Evolutionary conservation across 2,329 filamentous ascomycete genomes (phyloP).

Genomic region (Beauveria sp.): DNA sequence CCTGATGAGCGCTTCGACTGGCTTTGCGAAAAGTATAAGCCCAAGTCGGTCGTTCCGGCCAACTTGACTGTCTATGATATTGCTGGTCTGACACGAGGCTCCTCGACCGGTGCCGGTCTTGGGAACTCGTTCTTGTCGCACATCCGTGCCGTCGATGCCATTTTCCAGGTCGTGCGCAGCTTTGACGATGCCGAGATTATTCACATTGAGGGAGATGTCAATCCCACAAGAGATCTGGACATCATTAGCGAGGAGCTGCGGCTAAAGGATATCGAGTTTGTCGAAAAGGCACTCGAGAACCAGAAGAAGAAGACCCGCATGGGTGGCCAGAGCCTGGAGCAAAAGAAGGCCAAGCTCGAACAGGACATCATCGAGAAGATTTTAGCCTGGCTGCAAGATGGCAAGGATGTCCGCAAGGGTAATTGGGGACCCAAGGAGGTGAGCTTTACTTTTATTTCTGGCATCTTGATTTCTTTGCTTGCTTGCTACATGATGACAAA

Average conservation of each 20-base stretch:
- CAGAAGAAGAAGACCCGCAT: conserved; percentile 90
- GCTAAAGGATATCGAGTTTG: conserved; percentile 97
- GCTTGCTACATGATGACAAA: conserved; percentile 80
- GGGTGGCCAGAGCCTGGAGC: conserved; percentile 90
- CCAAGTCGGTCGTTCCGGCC: conserved; percentile 93
- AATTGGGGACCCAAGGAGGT: conserved; percentile 93
- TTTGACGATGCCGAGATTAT: conserved; percentile 99
- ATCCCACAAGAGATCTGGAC: conserved; percentile 85
- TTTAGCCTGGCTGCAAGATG: conserved; percentile 70
- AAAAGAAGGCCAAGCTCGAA: conserved; percentile 95
- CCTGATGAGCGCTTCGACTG: conserved; percentile 95
- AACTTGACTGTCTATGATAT: conserved; percentile 99
- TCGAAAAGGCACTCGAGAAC: conserved; percentile 87
- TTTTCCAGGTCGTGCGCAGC: conserved; percentile 93
- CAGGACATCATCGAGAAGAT: conserved; percentile 90
- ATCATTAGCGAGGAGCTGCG: conserved; percentile 96
- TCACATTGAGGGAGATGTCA: conserved; percentile 97
- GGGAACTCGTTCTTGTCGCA: conserved; percentile 98
- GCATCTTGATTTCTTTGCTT: conserved; percentile 11
- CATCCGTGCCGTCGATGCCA: conserved; percentile 95
- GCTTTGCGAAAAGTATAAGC: conserved; percentile 93
- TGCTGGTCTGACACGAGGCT: conserved; percentile 88
- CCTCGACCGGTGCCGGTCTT: conserved; percentile 93
- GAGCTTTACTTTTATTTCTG: conserved; percentile 33
- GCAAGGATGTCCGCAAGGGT: conserved; percentile 89